Base-by-base conservation (phyloP, 306 rosid species). In the Glycyrrhiza uralensis region DNA sequence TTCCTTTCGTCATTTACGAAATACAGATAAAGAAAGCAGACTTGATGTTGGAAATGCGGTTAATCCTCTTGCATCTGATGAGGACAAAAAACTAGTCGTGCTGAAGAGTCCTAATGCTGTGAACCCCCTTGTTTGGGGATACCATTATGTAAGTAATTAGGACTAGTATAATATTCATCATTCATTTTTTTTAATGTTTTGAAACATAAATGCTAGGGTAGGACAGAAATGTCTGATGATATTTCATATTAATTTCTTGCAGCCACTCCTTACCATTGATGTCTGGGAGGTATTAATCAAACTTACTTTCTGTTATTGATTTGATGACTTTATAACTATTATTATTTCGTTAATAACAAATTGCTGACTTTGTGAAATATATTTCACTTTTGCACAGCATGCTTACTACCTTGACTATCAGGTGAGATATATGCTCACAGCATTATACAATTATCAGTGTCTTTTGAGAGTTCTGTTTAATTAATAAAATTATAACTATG, bases 211-310 rank as follows among this genome's bases (percentile, higher is more conserved):
- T 64, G 28, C n/a, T 28, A 35, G 28, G 50, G 39, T 32, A 76
- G 47, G 12, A 36, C 11, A 30, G 20, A 59, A 35, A 72, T 70
- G 50, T 30, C 74, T 86, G 61, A 78, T 32, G 15, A 80, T 22
- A 22, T 70, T 67, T 58, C 15, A 33, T 72, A 1, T 76, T 42
- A 7, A n/a, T 68, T 59, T 80, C 50, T 45, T 88, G 90, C 97
- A 93, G 97, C 94, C 97, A 13, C 88, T 93, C 29, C 97, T 93
- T 52, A 87, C 97, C 46, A 83, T 93, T 57, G 97, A 93, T 54
- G 94, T 93, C 38, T 93, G 96, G 98, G 96, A 93, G 97, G 98
- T 93, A 87, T 17, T 59, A 70, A 18, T 33, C 70, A 24, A 47
- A 66, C 67, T n/a, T 36, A 5, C 36, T 77, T 42, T 61, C 22